Evolutionary conservation across 768 basidiomycete species (phyloP), one percentile per base, ranked within the genome.

Genomic region (Paxillus ammoniavirescens): DNA sequence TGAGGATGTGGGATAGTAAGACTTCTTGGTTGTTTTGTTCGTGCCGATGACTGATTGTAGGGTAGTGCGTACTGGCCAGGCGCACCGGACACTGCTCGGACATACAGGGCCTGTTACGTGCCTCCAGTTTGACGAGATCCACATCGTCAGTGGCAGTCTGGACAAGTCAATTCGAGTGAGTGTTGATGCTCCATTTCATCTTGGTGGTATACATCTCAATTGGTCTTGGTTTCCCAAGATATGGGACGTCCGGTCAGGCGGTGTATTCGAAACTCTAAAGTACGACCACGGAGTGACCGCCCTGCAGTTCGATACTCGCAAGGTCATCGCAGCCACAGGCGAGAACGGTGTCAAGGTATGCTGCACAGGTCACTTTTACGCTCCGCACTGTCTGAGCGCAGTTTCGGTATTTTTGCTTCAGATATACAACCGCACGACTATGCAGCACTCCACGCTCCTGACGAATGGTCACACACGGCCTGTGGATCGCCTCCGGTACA

Each of bases 1-100:
- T 98, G 30, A 75, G 97, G 59, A 98, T 99, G 95, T 99, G 97
- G 97, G 97, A 99, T 66, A 98, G 94, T 96, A 66, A 80, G 93
- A 83, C 18, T 28, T 41, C 23, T 45, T 21, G 52, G 21, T 33
- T 45, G 36, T 33, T 49, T 14, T 18, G 49, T 3, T 31, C 10
- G 2, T 41, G 18, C 41, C 10, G 15, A 37, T 28, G 30, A 37
- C 48, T 59, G 37, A 56, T 50, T 14, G 5, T 45, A 4, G 49
- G n/a, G 33, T 61, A 96, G 94, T 98, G 94, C 88, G 97, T 42
- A 99, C 96, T 30, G 97, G 97, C 6, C 96, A 98, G 65, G 88
- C 93, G 8, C 95, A 98, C 71, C 81, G 96, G 36, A 97, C 94
- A 10, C 75, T 99, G 38, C 72, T 91, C 47, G 97, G 95, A 2